Conservation (phyloP, 1,284 basidiomycete species). For the Apiotrichum laibachii region DNA sequence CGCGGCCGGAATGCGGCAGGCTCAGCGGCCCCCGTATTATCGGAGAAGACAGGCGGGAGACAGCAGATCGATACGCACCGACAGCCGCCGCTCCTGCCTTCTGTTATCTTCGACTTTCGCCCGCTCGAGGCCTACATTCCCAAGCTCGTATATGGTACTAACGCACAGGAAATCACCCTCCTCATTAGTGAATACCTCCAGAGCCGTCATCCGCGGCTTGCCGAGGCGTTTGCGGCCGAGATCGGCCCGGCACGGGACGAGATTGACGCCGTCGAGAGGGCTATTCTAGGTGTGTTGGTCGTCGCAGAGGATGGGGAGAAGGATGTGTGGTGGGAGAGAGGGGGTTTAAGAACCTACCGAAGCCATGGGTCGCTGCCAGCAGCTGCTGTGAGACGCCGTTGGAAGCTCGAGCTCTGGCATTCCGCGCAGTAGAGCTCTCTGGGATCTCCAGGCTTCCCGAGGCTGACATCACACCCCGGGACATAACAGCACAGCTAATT, state of each 20-base stretch:
- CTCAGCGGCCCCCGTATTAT: too few species aligned
- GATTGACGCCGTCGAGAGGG: slow-evolving; percentile 50
- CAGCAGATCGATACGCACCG: too few species aligned
- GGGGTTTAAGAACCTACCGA: neutral
- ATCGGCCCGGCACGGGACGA: slow-evolving; percentile 46
- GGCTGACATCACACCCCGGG: neutral
- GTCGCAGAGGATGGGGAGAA: neutral
- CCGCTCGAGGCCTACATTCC: neutral
- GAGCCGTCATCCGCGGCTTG: slow-evolving; percentile 46
- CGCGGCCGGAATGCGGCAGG: too few species aligned
- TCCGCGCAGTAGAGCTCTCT: too few species aligned
- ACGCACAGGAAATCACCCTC: slow-evolving; percentile 42
- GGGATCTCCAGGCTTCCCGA: too few species aligned
- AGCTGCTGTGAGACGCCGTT: too few species aligned
- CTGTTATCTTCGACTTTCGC: neutral
- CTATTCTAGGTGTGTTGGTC: slow-evolving; percentile 42
- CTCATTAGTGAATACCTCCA: slow-evolving; percentile 53
- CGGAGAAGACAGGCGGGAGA: too few species aligned
- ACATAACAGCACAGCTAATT: neutral
- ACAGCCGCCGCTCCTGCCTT: too few species aligned
- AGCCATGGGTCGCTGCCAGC: neutral
- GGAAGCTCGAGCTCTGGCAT: too few species aligned
- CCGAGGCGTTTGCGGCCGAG: slow-evolving; percentile 50
- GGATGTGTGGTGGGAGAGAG: neutral
- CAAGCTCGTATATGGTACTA: neutral